Evolutionary conservation across 164 flowering plant species (phyloP).

Genomic region (Paratinospora sagittata): DNA sequence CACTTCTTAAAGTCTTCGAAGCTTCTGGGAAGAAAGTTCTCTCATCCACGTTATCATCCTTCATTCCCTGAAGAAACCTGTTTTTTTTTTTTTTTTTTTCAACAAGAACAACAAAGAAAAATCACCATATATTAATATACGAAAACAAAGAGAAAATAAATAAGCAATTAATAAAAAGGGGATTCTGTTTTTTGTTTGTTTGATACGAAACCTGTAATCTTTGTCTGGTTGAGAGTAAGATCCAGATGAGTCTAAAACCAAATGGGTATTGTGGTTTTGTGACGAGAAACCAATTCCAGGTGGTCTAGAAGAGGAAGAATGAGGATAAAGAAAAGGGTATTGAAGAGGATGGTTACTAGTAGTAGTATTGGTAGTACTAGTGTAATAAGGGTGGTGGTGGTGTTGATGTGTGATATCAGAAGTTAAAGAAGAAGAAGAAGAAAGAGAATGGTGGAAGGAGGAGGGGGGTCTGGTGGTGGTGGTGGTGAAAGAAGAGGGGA

Average conservation of each 20-base stretch:
- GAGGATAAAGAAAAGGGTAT: constrained; percentile 22
- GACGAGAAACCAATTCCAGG: constrained; percentile 24
- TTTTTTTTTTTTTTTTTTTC: constrained; percentile 22
- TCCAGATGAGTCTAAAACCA: constrained; percentile 29
- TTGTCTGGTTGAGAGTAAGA: constrained; percentile 26
- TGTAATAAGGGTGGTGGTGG: constrained; percentile 17
- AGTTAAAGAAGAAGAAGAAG: constrained; percentile 16
- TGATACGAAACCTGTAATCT: constrained; percentile 39
- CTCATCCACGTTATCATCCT: constrained; percentile 41
- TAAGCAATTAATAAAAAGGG: not conserved
- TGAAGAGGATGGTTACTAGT: too few species aligned
- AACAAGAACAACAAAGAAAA: not conserved
- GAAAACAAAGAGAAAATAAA: too few species aligned
- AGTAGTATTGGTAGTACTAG: too few species aligned
- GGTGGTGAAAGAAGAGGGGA: constrained; percentile 20
- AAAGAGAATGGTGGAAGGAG: not conserved
- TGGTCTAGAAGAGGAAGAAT: constrained; percentile 31
- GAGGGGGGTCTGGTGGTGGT: constrained; percentile 14
- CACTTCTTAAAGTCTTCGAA: constrained; percentile 37
- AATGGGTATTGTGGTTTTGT: constrained; percentile 27
- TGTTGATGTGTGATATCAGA: constrained; percentile 17
- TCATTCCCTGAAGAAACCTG: constrained; percentile 38
- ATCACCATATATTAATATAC: not conserved
- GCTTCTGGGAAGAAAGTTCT: constrained; percentile 48
- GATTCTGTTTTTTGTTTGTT: not conserved